Evolutionary conservation across 1,284 basidiomycete genomes (phyloP), one percentile per base, ranked within the genome.

Genomic region (Ceratobasidium sp.): DNA sequence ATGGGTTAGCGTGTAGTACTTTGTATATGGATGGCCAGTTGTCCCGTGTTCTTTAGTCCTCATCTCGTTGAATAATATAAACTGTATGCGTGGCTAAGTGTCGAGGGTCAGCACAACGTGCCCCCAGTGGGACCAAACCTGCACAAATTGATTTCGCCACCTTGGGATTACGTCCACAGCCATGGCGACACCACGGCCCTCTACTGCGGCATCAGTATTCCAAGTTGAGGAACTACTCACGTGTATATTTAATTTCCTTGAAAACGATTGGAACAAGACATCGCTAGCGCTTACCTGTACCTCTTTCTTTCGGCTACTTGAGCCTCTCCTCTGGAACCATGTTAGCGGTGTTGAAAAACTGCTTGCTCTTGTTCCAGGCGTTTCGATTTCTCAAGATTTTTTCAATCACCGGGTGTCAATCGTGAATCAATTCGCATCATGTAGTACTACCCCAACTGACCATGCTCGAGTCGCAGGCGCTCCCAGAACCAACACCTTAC

Each of bases 261-360:
- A 58, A 31, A n/a, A 31, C 7, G 27, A n/a, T n/a, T 31, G 29
- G 31, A 31, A 37, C 16, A 34, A 19, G 16, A 19, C n/a, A 19
- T 34, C 54, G 13, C 19, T 58, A 34, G 54, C 54, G 14, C 54
- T 58, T 16, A 58, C 54, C 3, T 58, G 54, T 34, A 34, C 27
- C n/a, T 34, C 54, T n/a, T 16, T 58, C 14, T 58, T 58, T 19
- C 54, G n/a, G 8, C 9, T 58, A 58, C 54, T 58, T 14, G 37
- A 34, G 7, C 54, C 54, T 29, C 19, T 58, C 14, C 27, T 37
- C 16, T 58, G 54, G 54, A 31, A 24, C 11, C 31, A 58, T 58
- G 58, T 61, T 9, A 22, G 6, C 22, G n/a, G 58, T 19, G 24
- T 61, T 14, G 58, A 41, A n/a, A 22, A n/a, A 14, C 19, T 61